A percentile compares a stretch with the other conserved stretches of the same genome.
Evolutionary conservation across 257 asterid genomes (phyloP).

Genomic region (Paraleonurus japonicus): DNA sequence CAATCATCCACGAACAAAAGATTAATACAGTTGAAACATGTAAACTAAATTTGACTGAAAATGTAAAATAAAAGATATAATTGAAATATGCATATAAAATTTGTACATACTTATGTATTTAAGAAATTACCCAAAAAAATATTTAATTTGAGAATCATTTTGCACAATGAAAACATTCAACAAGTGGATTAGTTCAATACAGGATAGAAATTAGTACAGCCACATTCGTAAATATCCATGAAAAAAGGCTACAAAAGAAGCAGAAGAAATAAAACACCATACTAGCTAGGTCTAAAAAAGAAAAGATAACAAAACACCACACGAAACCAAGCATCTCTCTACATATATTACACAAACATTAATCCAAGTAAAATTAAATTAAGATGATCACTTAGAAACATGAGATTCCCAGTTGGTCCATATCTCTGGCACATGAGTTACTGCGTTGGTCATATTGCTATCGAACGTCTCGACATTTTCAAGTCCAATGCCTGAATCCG

Average conservation of each 20-base stretch:
- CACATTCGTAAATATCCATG: background rate
- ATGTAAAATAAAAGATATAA: too few species aligned
- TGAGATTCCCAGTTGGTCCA: constrained; percentile 55
- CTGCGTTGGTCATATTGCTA: constrained; percentile 34
- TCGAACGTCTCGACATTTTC: constrained; percentile 29
- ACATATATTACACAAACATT: background rate
- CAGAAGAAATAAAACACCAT: background rate
- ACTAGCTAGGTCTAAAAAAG: background rate
- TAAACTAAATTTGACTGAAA: too few species aligned
- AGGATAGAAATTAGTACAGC: background rate
- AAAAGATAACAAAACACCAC: background rate
- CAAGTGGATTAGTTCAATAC: background rate
- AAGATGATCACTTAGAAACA: constrained; percentile 19
- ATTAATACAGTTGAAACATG: too few species aligned
- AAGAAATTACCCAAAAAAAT: too few species aligned
- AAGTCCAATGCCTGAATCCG: constrained; percentile 25
- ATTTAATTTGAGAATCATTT: too few species aligned
- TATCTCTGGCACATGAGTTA: constrained; percentile 14
- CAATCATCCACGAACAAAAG: too few species aligned
- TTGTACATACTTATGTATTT: too few species aligned
- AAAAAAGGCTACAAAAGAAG: background rate
- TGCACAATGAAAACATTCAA: too few species aligned
- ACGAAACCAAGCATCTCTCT: background rate
- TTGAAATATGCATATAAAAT: too few species aligned
- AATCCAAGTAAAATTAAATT: background rate